Percentiles rank a stretch among this genome's conserved stretches.
These are phyloP conservation scores for Ogataea trehalophila DNA, from an alignment of 805 yeast species.

Conservation along the genomic window DNA sequence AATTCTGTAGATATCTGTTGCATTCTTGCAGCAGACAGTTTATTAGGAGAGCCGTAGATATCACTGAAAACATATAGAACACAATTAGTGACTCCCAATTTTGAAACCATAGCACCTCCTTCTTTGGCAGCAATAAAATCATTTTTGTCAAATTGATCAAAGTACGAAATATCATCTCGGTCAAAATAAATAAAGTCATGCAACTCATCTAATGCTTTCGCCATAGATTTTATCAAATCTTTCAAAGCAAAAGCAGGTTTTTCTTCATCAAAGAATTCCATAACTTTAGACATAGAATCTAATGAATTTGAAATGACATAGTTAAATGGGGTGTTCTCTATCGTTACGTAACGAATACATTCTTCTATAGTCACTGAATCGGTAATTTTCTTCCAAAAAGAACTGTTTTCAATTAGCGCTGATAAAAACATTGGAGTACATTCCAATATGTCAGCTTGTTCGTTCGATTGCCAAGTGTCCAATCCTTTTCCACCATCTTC, in stretches of 20 bases:
- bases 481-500: constrained; percentile 40
- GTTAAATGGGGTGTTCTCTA: constrained; percentile 58
- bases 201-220: constrained; percentile 11
- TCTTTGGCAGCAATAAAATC: constrained; percentile 15
- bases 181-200: constrained; percentile 26
- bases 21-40: constrained; percentile 43
- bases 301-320: constrained; percentile 51
- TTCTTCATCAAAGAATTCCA: constrained; percentile 54
- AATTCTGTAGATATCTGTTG: constrained; percentile 37
- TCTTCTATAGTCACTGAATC: constrained; percentile 35
- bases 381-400: constrained; percentile 41
- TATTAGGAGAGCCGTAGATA: constrained; percentile 49
- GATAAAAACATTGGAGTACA: constrained; percentile 46
- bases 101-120: constrained; percentile 33
- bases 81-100: constrained; percentile 37
- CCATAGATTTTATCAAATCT: constrained; percentile 14
- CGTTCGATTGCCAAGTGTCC: constrained; percentile 49
- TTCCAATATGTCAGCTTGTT: constrained; percentile 44
- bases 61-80: constrained; percentile 50
- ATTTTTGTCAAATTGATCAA: constrained; percentile 29
- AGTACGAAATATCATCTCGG: constrained; percentile 32
- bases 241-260: constrained; percentile 43
- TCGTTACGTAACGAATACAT: constrained; percentile 44
- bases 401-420: constrained; percentile 47
- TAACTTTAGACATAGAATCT: constrained; percentile 46